Base-by-base conservation (phyloP, 139 green algal genomes). In the Coelastrella sp. region DNA sequence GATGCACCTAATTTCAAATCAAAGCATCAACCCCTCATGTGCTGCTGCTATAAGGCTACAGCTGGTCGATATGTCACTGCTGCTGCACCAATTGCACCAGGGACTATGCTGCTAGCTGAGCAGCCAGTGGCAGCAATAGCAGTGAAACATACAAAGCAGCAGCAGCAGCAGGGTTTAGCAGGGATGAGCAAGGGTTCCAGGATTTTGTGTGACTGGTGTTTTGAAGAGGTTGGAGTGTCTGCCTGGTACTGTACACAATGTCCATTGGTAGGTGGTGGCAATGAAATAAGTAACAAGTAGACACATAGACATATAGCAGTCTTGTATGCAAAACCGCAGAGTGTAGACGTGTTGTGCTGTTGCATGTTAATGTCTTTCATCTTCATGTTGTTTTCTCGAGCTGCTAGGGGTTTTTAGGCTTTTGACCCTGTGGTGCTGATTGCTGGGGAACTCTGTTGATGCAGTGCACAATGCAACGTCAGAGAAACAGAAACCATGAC, bases 91-190 rank as follows among this genome's bases (percentile, higher is more conserved):
- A 71, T 82, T 19, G 6, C 37, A 7, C 34, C 75, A 30, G 75
- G 75, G 0, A 59, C 50, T 13, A 8, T 82, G 21, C 53, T 82
- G 35, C 21, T 82, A 8, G 53, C 62, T n/a, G 75, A 82, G 23
- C 21, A 38, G 51, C 75, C 75, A 27, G 23, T 82, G 4, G 75
- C 75, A 82, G 75, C 75, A 71, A 53, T 82, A 17, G 6, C 34
- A 53, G 75, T 82, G 7, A 57, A 41, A 35, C 34, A 21, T 13
- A 23, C 43, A 35, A 60, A 66, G 73, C 73, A 40, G 69, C 69
- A 62, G 23, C 40, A 62, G 69, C 5, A 59, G 43, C 34, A 15
- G 13, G 43, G 1, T 13, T n/a, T 6, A 34, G 40, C 64, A 7
- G 11, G 45, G 3, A 17, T 32, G 43, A 66, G n/a, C 48, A 50